These are phyloP conservation scores for Russula dissimulans DNA, from an alignment of 768 basidiomycete species.

Conservation along the genomic window DNA sequence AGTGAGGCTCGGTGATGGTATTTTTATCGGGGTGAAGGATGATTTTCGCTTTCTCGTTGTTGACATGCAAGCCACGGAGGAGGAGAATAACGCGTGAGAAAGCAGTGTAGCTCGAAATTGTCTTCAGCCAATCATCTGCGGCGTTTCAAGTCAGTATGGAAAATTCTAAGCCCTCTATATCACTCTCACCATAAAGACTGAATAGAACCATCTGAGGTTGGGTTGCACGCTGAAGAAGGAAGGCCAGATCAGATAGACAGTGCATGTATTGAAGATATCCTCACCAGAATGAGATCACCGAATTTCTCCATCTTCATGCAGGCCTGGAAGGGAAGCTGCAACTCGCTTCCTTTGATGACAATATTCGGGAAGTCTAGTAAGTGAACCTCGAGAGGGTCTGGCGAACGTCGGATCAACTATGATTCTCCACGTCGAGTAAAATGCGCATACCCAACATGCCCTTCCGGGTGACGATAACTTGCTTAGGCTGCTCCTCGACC, in stretches of 20 bases:
- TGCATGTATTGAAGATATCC: constrained; percentile 15
- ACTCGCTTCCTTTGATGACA: constrained; percentile 97
- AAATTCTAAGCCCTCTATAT: background rate
- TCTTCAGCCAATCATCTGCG: constrained; percentile 95
- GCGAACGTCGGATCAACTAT: constrained; percentile 7
- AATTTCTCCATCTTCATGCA: constrained; percentile 99
- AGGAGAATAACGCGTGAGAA: constrained; percentile 98
- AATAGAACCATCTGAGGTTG: constrained; percentile 99
- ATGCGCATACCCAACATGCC: constrained; percentile 83
- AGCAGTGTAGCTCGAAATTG: constrained; percentile 96
- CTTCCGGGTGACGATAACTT: constrained; percentile 99
- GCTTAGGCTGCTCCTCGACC: constrained; percentile 99
- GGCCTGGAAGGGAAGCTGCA: constrained; percentile 98
- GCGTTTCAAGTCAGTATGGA: constrained; percentile 1
- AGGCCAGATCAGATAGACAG: constrained; percentile 4
- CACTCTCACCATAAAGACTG: constrained; percentile 73
- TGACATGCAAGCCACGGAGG: constrained; percentile 94
- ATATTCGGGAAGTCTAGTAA: constrained; percentile 99
- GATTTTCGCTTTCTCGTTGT: constrained; percentile 99
- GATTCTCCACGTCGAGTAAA: background rate
- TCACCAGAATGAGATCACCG: constrained; percentile 86
- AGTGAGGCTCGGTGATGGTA: constrained; percentile 94
- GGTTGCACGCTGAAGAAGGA: constrained; percentile 61
- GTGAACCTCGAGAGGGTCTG: constrained; percentile 93
- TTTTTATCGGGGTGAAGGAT: constrained; percentile 96